Conservation (phyloP, 805 yeast genomes). For the Sugiyamaella valdiviana region DNA sequence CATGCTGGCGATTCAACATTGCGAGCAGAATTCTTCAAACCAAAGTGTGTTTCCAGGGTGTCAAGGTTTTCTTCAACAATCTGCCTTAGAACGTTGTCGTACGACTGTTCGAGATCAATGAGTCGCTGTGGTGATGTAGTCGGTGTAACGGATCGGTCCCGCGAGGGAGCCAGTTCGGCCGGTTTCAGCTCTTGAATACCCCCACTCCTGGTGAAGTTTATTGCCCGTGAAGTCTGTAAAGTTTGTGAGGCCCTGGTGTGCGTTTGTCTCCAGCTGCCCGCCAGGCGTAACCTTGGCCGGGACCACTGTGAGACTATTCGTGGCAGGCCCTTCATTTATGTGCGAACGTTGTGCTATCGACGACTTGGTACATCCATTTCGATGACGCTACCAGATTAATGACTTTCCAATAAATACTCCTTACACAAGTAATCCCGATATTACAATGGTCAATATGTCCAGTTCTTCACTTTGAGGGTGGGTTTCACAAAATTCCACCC, state of each 20-base stretch:
- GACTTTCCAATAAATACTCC: no score
- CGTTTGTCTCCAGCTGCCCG: background rate
- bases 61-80: conserved; percentile 11
- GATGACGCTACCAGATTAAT: no score
- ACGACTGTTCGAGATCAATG: conserved; percentile 13
- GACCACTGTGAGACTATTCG: background rate
- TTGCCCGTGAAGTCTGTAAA: no score
- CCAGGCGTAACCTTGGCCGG: background rate
- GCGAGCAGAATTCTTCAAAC: background rate
- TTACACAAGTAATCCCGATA: no score
- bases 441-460: no score
- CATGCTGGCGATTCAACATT: background rate
- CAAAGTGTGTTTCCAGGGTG: background rate
- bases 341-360: background rate
- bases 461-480: no score
- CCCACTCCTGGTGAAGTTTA: no score
- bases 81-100: conserved; percentile 13
- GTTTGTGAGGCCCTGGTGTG: background rate
- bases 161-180: no score
- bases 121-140: no score
- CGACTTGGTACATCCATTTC: background rate
- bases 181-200: no score
- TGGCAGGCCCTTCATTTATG: background rate
- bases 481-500: no score
- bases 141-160: no score